A percentile compares a stretch with the other conserved stretches of the same genome.
Conservation (phyloP, 768 basidiomycete species). For the Leccinum aurantiacum region DNA sequence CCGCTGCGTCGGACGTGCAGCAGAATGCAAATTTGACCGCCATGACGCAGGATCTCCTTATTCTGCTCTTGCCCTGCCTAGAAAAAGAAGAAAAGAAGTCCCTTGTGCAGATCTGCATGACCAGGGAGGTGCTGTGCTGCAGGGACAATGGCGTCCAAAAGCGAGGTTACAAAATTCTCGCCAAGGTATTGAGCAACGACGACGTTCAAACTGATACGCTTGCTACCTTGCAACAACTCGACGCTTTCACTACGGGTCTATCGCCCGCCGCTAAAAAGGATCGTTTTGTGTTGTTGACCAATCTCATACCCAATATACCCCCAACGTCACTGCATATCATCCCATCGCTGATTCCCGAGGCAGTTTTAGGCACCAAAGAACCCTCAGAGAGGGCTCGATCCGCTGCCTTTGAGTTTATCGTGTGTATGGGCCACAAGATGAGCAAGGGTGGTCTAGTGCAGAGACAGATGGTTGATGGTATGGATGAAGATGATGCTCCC, state of each 20-base stretch:
- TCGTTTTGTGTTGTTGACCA: conserved; percentile 72
- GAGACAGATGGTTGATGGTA: conserved; percentile 73
- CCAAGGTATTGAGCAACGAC: conserved; percentile 65
- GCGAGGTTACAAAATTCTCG: conserved; percentile 87
- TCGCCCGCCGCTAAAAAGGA: conserved; percentile 92
- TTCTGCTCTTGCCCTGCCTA: conserved; percentile 79
- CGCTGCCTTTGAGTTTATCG: conserved; percentile 86
- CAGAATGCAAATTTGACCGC: conserved; percentile 47
- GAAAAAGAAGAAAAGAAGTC: conserved; percentile 56
- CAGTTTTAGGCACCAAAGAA: conserved; percentile 94
- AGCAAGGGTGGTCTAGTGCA: conserved; percentile 79
- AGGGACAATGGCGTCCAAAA: conserved; percentile 92
- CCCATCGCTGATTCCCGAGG: conserved; percentile 88
- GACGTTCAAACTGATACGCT: conserved; percentile 59
- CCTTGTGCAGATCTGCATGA: conserved; percentile 71
- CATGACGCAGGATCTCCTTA: conserved; percentile 80
- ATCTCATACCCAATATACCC: conserved; percentile 68
- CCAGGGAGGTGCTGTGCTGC: conserved; percentile 64
- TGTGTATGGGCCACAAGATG: conserved; percentile 95
- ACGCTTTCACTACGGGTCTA: conserved; percentile 62
- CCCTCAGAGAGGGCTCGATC: conserved; percentile 89
- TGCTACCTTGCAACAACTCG: conserved; percentile 60
- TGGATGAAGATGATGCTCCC: conserved; percentile 66
- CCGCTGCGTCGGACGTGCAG: conserved; percentile 33
- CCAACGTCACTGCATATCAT: conserved; percentile 77